phyloP scores from a whole-genome alignment of 306 rosid genomes.

The Malus sylvestris region DNA sequence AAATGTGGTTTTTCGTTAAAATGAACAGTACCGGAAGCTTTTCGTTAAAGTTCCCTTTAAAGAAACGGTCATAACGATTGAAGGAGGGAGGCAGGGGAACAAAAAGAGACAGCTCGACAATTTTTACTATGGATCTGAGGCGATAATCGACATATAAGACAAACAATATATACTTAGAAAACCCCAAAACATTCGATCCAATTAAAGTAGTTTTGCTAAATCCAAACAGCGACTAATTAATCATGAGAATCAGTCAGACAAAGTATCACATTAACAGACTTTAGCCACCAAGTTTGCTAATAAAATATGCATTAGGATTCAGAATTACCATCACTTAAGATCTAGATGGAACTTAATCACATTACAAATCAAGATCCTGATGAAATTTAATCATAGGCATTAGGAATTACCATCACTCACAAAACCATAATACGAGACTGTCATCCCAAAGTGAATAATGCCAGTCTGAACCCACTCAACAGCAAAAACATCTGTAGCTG shows the following conservation, averaged over 20 bases:
- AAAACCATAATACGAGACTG: conserved; percentile 93
- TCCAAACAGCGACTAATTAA: background rate
- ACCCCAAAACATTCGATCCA: background rate
- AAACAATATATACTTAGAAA: background rate
- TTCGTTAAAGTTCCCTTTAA: no score
- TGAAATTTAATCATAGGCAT: background rate
- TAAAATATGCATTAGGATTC: background rate
- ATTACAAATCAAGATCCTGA: background rate
- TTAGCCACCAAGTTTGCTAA: background rate
- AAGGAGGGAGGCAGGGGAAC: background rate
- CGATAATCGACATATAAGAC: background rate
- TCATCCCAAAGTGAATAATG: conserved; percentile 84
- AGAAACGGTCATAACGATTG: background rate
- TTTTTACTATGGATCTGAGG: background rate
- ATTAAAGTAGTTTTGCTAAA: background rate
- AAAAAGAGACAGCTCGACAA: background rate
- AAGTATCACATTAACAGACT: background rate
- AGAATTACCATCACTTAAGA: no score
- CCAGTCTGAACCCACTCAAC: conserved; percentile 89
- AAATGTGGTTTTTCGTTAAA: no score
- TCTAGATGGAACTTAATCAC: background rate
- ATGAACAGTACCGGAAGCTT: no score
- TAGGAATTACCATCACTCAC: conserved; percentile 82
- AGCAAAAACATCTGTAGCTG: conserved; percentile 96
- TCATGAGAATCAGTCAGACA: background rate